A percentile compares a stretch with the other conserved stretches of the same genome.
Evolutionary conservation across 768 basidiomycete genomes (phyloP).

Genomic region (Pulveroboletus sp.): DNA sequence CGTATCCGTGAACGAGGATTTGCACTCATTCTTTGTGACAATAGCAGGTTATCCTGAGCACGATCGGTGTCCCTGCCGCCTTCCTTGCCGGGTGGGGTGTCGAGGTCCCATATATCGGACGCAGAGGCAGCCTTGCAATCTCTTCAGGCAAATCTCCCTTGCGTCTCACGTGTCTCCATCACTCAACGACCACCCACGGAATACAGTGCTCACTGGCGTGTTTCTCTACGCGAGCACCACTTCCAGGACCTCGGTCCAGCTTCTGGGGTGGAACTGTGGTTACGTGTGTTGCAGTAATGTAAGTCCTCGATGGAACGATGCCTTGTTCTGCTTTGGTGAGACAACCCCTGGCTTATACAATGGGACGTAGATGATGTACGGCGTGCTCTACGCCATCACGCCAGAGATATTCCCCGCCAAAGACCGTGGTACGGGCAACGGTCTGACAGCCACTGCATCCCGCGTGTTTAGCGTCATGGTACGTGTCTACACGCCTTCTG

Average conservation of each 20-base stretch:
- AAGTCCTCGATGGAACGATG: conserved; percentile 12
- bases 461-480: conserved; percentile 70
- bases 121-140: conserved; percentile 61
- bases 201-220: conserved; percentile 62
- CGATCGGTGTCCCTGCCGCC: conserved; percentile 66
- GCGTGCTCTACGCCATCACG: conserved; percentile 66
- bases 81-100: conserved; percentile 69
- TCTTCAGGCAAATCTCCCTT: conserved; percentile 49
- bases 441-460: conserved; percentile 52
- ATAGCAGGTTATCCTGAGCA: conserved; percentile 66
- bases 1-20: too few relatives aligned
- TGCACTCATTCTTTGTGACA: neutral
- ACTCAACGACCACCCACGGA: conserved; percentile 43
- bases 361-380: conserved; percentile 58
- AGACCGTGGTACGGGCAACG: conserved; percentile 70
- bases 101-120: conserved; percentile 57
- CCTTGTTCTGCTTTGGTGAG: neutral
- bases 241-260: conserved; percentile 58
- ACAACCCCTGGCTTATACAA: neutral
- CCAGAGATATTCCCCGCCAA: conserved; percentile 70
- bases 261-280: conserved; percentile 79
- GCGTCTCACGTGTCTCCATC: conserved; percentile 24
- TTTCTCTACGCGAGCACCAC: conserved; percentile 76
- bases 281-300: conserved; percentile 64
- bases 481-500: neutral